Base-by-base conservation (phyloP, 768 basidiomycete genomes). In the Lactifluus piperatus region DNA sequence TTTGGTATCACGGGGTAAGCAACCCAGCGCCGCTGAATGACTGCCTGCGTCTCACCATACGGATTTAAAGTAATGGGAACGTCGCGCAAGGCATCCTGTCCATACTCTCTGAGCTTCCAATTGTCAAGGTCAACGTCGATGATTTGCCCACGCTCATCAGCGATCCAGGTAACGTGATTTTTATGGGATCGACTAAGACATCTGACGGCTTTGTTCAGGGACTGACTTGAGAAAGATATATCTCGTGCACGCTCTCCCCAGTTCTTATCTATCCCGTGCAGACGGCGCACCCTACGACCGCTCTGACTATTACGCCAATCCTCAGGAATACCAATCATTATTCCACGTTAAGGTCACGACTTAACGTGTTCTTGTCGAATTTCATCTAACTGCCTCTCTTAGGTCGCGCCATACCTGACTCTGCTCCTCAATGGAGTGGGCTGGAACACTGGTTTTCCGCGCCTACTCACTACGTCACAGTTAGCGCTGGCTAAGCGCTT, bases 341-440 rank as follows among this genome's bases (percentile, higher is more conserved):
- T 94, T 97, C 68, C 76, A 80, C 56, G 76, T 81, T 3, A 82
- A 79, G 74, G 92, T 88, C 59, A 20, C 68, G 65, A 16, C 37
- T 13, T 43, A 20, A 29, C 24, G 37, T 45, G 24, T 44, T 11
- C 20, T n/a, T 20, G 11, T 50, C 34, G 7, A 2, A 37, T 4
- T 24, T 24, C 39, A 37, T 10, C 9, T 36, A 14, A 34, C 41
- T 56, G 54, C 14, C 22, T n/a, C 0, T 20, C 34, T 49, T 59
- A 93, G 88, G 76, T 94, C 32, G 90, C 91, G 1, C 93, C 91
- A 0, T 91, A 90, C 70, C 76, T 92, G 4, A 91, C 89, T 0
- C 79, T 94, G 7, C 79, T 95, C 60, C 75, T 95, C 51, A 92
- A 97, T 66, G 94, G 91, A 14, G 80, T 85, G 0, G 92, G 91